Evolutionary conservation across 164 flowering plant genomes (phyloP).

Genomic region (Berberis vulgaris): DNA sequence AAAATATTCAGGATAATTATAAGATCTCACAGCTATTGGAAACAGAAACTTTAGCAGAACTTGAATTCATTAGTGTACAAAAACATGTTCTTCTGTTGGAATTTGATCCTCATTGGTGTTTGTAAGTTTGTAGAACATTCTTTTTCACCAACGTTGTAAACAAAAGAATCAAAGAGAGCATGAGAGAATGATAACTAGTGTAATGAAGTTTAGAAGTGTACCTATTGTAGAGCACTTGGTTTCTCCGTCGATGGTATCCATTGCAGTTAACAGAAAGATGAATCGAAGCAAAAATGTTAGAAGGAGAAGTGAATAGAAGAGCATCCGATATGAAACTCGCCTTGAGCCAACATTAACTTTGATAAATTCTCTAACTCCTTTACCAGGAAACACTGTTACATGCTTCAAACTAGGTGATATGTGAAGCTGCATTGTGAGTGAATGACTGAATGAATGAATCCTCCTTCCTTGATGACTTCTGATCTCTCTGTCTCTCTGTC

Average conservation of each 20-base stretch:
- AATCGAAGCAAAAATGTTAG: slow-evolving; percentile 72
- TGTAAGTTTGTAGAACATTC: too few species aligned
- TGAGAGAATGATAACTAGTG: not conserved
- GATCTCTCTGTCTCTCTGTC: too few species aligned
- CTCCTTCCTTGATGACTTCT: too few species aligned
- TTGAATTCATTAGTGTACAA: too few species aligned
- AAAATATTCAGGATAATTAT: not conserved
- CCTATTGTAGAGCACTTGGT: slow-evolving; percentile 72
- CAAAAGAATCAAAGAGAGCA: not conserved
- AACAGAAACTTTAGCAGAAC: not conserved
- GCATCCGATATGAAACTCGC: slow-evolving; percentile 63
- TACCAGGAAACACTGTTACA: slow-evolving; percentile 72
- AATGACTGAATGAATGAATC: not conserved
- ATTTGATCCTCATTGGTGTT: too few species aligned
- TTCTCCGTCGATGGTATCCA: slow-evolving; percentile 72
- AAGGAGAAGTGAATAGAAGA: slow-evolving; percentile 65
- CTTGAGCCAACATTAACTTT: slow-evolving; percentile 70
- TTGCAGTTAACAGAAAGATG: slow-evolving; percentile 63
- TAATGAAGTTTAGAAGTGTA: slow-evolving; percentile 9
- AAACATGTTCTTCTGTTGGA: too few species aligned
- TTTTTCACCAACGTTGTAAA: too few species aligned
- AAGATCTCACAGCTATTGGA: not conserved
- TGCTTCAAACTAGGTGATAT: slow-evolving; percentile 91
- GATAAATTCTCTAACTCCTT: slow-evolving; percentile 78
- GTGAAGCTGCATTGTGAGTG: slow-evolving; percentile 66